Percentiles rank a stretch among this genome's conserved stretches.
Conservation (phyloP, 768 basidiomycete species). For the Tricholoma saponaceum region DNA sequence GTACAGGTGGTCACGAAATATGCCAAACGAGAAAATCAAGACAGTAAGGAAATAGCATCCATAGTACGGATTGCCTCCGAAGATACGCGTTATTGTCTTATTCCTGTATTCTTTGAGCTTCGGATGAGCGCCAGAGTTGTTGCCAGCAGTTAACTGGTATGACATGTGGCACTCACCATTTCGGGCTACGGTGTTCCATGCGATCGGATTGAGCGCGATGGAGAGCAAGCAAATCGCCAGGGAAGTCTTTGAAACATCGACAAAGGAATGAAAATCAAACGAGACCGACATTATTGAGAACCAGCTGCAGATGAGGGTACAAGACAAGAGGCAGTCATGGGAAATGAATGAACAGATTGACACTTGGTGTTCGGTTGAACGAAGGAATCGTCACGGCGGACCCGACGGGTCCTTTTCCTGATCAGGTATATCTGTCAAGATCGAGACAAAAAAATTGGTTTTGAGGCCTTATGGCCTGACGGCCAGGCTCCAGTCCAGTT, state of each 20-base stretch:
- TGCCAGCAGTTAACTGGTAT: too few species aligned
- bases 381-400: too few species aligned
- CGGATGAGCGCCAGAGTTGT: not conserved
- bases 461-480: too few species aligned
- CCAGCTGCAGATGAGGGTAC: constrained; percentile 5
- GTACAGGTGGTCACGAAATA: constrained; percentile 82
- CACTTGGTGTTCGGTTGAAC: too few species aligned
- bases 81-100: constrained; percentile 81
- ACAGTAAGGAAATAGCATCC: constrained; percentile 89
- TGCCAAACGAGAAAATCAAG: constrained; percentile 81
- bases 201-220: constrained; percentile 88
- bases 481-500: too few species aligned
- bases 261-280: constrained; percentile 15
- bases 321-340: too few species aligned
- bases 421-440: too few species aligned
- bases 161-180: constrained; percentile 79
- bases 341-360: too few species aligned
- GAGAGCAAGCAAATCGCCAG: constrained; percentile 61
- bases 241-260: constrained; percentile 66
- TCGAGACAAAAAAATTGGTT: too few species aligned
- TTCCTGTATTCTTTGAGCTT: constrained; percentile 56
- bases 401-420: too few species aligned
- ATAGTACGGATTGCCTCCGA: constrained; percentile 64
- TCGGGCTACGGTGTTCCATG: constrained; percentile 93
- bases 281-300: constrained; percentile 12